Evolutionary conservation across 176 grass and related monocot genomes (phyloP).

Genomic region (Areca catechu): DNA sequence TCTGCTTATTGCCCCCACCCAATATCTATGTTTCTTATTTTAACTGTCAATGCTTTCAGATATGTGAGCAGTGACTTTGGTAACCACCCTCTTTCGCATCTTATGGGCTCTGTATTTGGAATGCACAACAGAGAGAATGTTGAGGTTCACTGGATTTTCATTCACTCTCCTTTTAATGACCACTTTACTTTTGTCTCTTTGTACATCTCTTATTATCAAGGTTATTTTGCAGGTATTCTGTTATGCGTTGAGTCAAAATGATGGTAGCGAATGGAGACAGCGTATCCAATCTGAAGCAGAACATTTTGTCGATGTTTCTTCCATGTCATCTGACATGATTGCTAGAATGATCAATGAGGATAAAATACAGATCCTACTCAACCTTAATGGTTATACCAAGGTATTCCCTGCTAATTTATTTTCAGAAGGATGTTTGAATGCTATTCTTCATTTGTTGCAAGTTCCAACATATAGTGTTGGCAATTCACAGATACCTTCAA

Average conservation of each 20-base stretch:
- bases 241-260: slow-evolving; percentile 86
- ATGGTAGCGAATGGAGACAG: slow-evolving; percentile 84
- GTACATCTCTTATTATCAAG: not conserved
- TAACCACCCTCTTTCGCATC: slow-evolving; percentile 88
- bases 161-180: not conserved
- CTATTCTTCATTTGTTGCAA: too few species aligned
- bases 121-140: slow-evolving; percentile 62
- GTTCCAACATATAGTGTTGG: too few species aligned
- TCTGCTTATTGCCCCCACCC: too few species aligned
- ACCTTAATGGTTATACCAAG: slow-evolving; percentile 94
- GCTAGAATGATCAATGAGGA: slow-evolving; percentile 73
- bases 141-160: slow-evolving; percentile 42
- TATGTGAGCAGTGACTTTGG: slow-evolving; percentile 93
- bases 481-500: too few species aligned
- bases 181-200: not conserved
- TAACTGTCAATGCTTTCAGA: slow-evolving; percentile 23
- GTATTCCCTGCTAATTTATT: slow-evolving; percentile 19
- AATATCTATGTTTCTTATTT: too few species aligned
- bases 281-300: slow-evolving; percentile 84
- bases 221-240: slow-evolving; percentile 51
- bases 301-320: slow-evolving; percentile 74
- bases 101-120: slow-evolving; percentile 96
- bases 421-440: too few species aligned
- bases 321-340: slow-evolving; percentile 77
- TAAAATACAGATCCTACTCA: slow-evolving; percentile 79